These are phyloP conservation scores for Hirsutella rhossiliensis DNA, from an alignment of 2,329 filamentous ascomycete species.

Conservation along the genomic window DNA sequence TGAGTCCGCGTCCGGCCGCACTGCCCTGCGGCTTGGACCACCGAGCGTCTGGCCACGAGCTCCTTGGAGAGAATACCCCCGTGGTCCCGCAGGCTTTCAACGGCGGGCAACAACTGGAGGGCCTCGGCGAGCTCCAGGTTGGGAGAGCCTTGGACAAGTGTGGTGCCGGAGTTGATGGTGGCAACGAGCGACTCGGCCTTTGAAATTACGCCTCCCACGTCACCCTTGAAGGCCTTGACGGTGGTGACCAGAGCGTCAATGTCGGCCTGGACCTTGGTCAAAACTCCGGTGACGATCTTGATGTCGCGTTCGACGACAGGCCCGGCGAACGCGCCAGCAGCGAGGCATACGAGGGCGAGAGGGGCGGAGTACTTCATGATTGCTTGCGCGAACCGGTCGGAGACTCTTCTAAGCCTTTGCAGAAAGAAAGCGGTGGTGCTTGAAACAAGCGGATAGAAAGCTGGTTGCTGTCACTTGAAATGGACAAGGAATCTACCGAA, in stretches of 20 bases:
- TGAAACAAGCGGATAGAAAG: too few relatives aligned
- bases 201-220: background rate
- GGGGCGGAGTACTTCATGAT: constrained; percentile 3
- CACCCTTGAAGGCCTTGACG: background rate
- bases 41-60: background rate
- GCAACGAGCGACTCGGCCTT: background rate
- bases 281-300: background rate
- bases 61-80: constrained; percentile 1
- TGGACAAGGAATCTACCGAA: background rate
- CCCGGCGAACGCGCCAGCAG: background rate
- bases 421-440: too few relatives aligned
- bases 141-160: background rate
- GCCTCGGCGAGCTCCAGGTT: background rate
- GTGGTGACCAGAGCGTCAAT: background rate
- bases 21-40: background rate
- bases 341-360: background rate
- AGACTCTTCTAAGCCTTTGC: too few relatives aligned
- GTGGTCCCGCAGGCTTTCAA: constrained; percentile 1
- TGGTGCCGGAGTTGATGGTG: background rate
- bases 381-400: too few relatives aligned
- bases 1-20: constrained; percentile 2
- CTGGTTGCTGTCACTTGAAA: too few relatives aligned
- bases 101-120: background rate
- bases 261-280: background rate
- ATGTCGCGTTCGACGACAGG: constrained; percentile 1